Conservation (phyloP, 2,329 filamentous ascomycete genomes). For the Aspergillus sp. region DNA sequence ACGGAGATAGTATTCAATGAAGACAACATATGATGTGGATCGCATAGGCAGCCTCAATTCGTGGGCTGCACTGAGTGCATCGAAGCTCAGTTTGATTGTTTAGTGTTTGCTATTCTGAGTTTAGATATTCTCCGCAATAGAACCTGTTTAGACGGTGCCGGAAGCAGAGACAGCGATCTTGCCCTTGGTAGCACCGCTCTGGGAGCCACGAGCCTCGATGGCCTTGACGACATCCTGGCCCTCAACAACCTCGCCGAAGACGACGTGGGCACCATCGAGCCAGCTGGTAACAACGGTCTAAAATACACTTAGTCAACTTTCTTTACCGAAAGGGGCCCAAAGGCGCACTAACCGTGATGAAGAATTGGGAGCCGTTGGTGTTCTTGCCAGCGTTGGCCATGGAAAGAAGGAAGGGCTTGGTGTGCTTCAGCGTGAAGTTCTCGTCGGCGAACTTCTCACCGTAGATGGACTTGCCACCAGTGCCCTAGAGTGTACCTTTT, state of each 20-base stretch:
- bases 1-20: not conserved
- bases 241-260: constrained; percentile 65
- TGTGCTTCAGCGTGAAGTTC: constrained; percentile 81
- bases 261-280: constrained; percentile 69
- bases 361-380: constrained; percentile 79
- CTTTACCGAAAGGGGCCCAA: not conserved
- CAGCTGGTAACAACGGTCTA: constrained; percentile 62
- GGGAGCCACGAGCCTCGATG: constrained; percentile 60
- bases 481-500: constrained; percentile 59
- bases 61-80: not conserved
- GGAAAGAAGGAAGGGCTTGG: constrained; percentile 74
- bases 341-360: constrained; percentile 54
- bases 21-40: not conserved
- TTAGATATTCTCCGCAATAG: not conserved
- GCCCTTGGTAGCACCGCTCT: constrained; percentile 41
- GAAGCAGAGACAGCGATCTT: not conserved
- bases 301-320: not conserved
- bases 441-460: constrained; percentile 91
- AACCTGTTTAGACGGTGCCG: not conserved
- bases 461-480: constrained; percentile 91
- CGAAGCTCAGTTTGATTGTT: not conserved
- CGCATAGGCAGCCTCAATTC: not conserved
- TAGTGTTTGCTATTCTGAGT: not conserved
- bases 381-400: constrained; percentile 96
- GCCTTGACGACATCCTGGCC: constrained; percentile 54